These are phyloP conservation scores for Micromonas commoda DNA, from an alignment of 139 green algal species.

Conservation along the genomic window DNA sequence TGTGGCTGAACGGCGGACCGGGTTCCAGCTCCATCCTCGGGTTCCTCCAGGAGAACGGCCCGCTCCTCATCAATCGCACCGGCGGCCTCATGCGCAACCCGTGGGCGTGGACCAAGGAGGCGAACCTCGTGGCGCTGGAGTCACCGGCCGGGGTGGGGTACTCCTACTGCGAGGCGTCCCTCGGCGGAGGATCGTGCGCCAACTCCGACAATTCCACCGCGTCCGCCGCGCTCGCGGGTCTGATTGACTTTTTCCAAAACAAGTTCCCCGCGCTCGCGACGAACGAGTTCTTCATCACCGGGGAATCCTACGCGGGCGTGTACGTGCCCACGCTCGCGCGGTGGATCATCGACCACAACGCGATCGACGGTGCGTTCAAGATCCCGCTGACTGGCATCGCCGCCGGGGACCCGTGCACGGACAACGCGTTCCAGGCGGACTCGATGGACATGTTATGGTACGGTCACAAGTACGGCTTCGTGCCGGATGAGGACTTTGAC, in stretches of 20 bases:
- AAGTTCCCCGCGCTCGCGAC: conserved; percentile 33
- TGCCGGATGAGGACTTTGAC: conserved; percentile 27
- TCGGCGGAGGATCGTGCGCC: too few species aligned
- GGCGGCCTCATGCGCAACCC: conserved; percentile 35
- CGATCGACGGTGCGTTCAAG: background rate
- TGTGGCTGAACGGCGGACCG: conserved; percentile 47
- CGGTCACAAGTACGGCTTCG: conserved; percentile 31
- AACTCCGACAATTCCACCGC: conserved; percentile 36
- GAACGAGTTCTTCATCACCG: conserved; percentile 40
- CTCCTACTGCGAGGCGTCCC: conserved; percentile 42
- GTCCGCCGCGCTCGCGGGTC: conserved; percentile 11
- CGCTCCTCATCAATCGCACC: conserved; percentile 15
- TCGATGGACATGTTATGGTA: conserved; percentile 35
- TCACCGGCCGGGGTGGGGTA: conserved; percentile 42
- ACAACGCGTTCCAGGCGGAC: conserved; percentile 22
- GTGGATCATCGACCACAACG: conserved; percentile 26
- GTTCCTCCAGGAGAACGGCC: conserved; percentile 41
- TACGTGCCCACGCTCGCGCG: conserved; percentile 41
- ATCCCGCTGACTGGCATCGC: conserved; percentile 28
- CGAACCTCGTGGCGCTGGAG: conserved; percentile 43
- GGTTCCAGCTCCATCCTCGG: conserved; percentile 41
- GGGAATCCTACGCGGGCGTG: conserved; percentile 46
- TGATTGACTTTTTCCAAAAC: conserved; percentile 21
- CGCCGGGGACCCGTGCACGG: conserved; percentile 37
- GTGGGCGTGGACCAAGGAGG: conserved; percentile 41